Conservation (phyloP, 2,329 filamentous ascomycete genomes). For the Phaeosphaeriaceae sp. region DNA sequence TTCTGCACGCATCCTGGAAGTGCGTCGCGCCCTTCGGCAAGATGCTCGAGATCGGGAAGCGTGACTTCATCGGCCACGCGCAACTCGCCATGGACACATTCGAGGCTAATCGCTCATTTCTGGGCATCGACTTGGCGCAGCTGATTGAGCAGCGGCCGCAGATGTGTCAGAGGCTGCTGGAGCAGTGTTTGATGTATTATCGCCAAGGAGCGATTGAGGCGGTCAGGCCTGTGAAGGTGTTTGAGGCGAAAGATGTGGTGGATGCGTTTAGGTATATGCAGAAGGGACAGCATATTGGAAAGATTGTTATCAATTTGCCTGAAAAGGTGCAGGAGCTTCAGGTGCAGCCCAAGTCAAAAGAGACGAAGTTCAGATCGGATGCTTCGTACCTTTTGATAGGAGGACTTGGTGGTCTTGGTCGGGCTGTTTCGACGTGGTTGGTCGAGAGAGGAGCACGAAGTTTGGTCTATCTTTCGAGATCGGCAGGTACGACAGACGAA, state of each 20-base stretch:
- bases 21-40: constrained; percentile 48
- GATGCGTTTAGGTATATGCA: constrained; percentile 43
- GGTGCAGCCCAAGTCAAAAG: not conserved
- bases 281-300: constrained; percentile 49
- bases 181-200: constrained; percentile 2
- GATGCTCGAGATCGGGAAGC: constrained; percentile 29
- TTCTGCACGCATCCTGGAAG: constrained; percentile 49
- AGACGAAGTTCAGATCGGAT: constrained; percentile 6
- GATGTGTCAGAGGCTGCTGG: not conserved
- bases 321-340: not conserved
- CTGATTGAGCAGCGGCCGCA: not conserved
- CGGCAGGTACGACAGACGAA: constrained; percentile 3
- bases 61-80: constrained; percentile 19
- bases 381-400: constrained; percentile 31
- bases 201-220: constrained; percentile 13
- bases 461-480: constrained; percentile 24
- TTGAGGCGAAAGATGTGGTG: constrained; percentile 29
- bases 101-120: not conserved
- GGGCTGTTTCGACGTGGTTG: constrained; percentile 22
- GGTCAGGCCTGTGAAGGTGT: constrained; percentile 13
- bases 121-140: not conserved
- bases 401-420: constrained; percentile 31
- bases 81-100: constrained; percentile 8
- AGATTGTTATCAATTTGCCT: constrained; percentile 42
- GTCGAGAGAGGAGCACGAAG: constrained; percentile 21